A percentile compares a stretch with the other conserved stretches of the same genome.
These are phyloP conservation scores for Oryza meridionalis DNA, from an alignment of 176 grass and related monocot species.

Conservation along the genomic window DNA sequence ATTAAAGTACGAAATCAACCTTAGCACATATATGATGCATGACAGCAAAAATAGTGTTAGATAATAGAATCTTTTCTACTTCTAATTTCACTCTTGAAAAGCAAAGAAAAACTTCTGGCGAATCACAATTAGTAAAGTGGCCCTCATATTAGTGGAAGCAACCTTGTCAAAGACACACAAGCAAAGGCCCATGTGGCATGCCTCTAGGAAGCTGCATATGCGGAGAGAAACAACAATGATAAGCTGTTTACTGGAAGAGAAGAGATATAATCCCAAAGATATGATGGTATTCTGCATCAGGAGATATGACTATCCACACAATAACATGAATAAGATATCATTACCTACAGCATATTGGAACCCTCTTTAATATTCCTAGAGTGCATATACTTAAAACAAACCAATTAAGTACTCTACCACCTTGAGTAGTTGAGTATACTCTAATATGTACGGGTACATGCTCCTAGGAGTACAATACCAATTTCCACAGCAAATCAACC, in stretches of 20 bases:
- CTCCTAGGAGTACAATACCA: neutral
- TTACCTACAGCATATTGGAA: neutral
- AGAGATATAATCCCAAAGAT: conserved; percentile 14
- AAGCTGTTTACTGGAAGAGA: conserved; percentile 6
- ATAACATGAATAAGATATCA: conserved; percentile 21
- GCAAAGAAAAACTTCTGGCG: neutral
- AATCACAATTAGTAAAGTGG: neutral
- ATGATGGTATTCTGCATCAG: neutral
- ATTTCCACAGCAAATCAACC: conserved; percentile 15
- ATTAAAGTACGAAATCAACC: conserved; percentile 9
- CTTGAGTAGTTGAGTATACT: neutral
- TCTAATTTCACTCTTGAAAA: neutral
- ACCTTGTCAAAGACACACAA: neutral
- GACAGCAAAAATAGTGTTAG: conserved; percentile 4
- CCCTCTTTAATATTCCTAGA: neutral
- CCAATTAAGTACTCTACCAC: neutral
- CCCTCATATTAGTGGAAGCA: conserved; percentile 3
- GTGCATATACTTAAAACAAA: too few species aligned
- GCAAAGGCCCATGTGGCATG: conserved; percentile 12
- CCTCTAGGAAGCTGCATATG: conserved; percentile 8
- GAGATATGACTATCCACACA: neutral
- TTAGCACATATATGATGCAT: neutral
- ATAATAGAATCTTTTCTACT: neutral
- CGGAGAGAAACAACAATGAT: conserved; percentile 24
- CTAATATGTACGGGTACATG: neutral